Evolutionary conservation across 345 rosid species (phyloP), one percentile per base, ranked within the genome.

Genomic region (Schrenkiella parvula): DNA sequence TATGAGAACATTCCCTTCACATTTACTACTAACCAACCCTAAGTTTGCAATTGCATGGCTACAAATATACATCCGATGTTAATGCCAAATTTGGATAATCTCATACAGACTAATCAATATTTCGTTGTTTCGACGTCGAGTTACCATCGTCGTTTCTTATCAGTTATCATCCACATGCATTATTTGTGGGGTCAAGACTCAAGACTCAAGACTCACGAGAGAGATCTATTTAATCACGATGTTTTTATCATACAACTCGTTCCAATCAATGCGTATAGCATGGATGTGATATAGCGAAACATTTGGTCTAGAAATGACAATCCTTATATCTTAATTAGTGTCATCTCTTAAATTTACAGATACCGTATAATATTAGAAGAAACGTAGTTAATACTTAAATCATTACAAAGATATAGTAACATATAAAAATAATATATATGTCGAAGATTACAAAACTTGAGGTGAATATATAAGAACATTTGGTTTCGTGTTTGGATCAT

Each of bases 1-100:
- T 60, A 15, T 51, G 41, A 68, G 69, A 75, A 68, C 64, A 68
- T 75, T 75, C 79, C 74, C 74, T 61, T 75, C 57, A 19, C 64
- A 68, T 60, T 75, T 75, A 75, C 64, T 52, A 52, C 69, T 41
- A 60, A 18, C 79, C 57, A 60, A 68, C 73, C 56, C 69, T 60
- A 52, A 42, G 35, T 60, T 52, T 68, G 56, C 39, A 59, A 68
- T 75, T 68, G 69, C 69, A 68, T 75, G 79, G 79, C 73, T 68
- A 52, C 47, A 42, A 67, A 41, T 53, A 60, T 34, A 41, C 42
- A 60, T 52, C 53, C 18, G 29, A 52, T 42, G 23, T 51, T 17
- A 50, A 48, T 47, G 43, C 72, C 53, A 66, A 4, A 8, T 55
- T 38, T 58, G 68, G 38, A 48, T 66, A 66, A 29, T 58, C 66